These are phyloP conservation scores for Sphaerulina musiva DNA, from an alignment of 2,329 filamentous ascomycete genomes.

Conservation along the genomic window DNA sequence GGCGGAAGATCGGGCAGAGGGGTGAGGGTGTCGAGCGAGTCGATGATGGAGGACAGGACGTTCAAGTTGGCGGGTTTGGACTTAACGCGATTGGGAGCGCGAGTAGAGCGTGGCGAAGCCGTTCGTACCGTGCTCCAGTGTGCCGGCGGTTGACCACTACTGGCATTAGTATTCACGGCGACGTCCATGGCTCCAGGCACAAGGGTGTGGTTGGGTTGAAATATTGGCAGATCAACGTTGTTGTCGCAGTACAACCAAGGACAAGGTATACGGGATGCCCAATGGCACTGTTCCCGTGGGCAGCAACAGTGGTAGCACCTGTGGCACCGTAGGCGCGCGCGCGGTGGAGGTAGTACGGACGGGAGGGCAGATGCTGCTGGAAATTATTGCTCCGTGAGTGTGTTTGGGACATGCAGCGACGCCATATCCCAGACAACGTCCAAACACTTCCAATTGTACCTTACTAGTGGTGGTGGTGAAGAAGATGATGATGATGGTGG, in stretches of 20 bases:
- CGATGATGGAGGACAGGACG: constrained; percentile 60
- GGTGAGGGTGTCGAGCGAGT: constrained; percentile 45
- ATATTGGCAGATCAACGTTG: not conserved
- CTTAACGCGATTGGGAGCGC: constrained; percentile 29
- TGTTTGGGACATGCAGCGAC: no score
- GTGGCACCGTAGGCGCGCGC: no score
- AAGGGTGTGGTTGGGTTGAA: not conserved
- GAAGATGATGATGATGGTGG: no score
- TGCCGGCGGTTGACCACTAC: not conserved
- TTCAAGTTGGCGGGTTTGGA: constrained; percentile 54
- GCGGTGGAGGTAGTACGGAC: no score
- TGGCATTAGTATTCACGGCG: not conserved
- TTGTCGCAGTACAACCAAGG: not conserved
- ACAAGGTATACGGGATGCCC: no score
- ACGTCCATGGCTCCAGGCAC: constrained; percentile 4
- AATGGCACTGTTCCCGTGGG: no score
- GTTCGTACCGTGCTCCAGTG: not conserved
- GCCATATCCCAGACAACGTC: not conserved
- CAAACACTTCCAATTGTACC: not conserved
- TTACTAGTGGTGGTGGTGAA: no score
- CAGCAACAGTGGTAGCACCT: no score
- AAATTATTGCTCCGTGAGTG: no score
- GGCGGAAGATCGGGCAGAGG: constrained; percentile 21
- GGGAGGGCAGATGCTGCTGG: no score
- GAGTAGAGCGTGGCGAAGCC: constrained; percentile 2